Base-by-base conservation (phyloP, 306 rosid species). In the Macrotyloma uniflorum region DNA sequence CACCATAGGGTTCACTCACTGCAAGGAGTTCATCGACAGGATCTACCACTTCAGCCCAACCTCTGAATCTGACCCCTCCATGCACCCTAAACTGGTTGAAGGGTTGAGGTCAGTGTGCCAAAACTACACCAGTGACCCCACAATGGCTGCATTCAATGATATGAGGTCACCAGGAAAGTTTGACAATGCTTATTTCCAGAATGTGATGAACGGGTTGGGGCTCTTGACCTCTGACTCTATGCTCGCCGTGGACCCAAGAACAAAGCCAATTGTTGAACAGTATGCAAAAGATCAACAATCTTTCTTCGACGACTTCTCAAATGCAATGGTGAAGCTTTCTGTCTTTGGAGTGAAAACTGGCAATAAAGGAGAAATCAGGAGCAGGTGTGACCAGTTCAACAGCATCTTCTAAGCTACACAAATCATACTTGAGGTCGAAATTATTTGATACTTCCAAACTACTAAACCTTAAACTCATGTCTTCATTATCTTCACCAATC, bases 1-100 rank as follows among this genome's bases (percentile, higher is more conserved):
- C 72, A 85, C 93, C 8, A 85, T 89, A 6, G 91, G 93, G 0
- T 87, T 89, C 80, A 79, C 90, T 1, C 93, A 89, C 6, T 89
- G 91, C 76, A 84, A 77, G 70, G 89, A 89, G 35, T 87, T 89
- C 53, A 59, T 53, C 40, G 8, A 78, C 30, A 59, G 91, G 8
- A 82, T 87, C 72, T 85, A 73, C 80, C 67, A 85, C 49, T 89
- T 70, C 66, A 85, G 87, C 80, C 22, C 49, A 2, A 83, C 80
- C 2, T 66, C 83, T 1, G 66, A 71, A 0, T 57, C 40, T 0
- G 93, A 89, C 13, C 93, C 91, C 0, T 11, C 86, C 12, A 23
- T 81, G 5, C 77, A 85, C 59, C 88, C 87, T 0, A 85, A 84
- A 4, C 51, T 76, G 5, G 93, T 80, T 0, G 63, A 30, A 0